A percentile compares a stretch with the other conserved stretches of the same genome.
These are phyloP conservation scores for Coprinopsis cinerea DNA, from an alignment of 768 basidiomycete genomes.

Conservation along the genomic window DNA sequence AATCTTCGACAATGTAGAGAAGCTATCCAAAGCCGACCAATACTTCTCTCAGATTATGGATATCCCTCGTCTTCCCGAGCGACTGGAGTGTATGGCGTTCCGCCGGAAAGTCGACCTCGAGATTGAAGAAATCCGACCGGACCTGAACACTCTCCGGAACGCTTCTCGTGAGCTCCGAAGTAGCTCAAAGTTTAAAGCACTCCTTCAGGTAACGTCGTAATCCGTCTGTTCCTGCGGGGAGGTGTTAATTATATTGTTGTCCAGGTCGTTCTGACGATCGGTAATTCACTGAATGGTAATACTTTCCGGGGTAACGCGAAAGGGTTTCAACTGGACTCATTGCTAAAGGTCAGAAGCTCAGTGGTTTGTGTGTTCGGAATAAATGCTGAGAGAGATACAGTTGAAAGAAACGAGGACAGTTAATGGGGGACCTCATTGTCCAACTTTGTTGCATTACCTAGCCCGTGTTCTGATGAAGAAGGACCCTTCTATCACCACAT, in stretches of 20 bases:
- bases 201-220: constrained; percentile 53
- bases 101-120: constrained; percentile 78
- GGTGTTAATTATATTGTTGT: neutral
- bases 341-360: constrained; percentile 78
- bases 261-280: constrained; percentile 68
- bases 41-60: constrained; percentile 74
- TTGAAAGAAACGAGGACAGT: constrained; percentile 79
- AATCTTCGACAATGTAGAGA: constrained; percentile 64
- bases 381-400: no score
- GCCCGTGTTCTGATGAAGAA: constrained; percentile 64
- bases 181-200: constrained; percentile 60
- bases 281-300: constrained; percentile 78
- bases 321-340: constrained; percentile 79
- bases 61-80: constrained; percentile 68
- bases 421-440: constrained; percentile 61
- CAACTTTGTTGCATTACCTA: constrained; percentile 89
- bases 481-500: constrained; percentile 59
- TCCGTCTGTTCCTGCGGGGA: neutral
- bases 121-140: constrained; percentile 77
- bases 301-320: constrained; percentile 78
- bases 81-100: constrained; percentile 80
- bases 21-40: constrained; percentile 78
- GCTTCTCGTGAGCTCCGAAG: constrained; percentile 65
- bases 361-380: no score
- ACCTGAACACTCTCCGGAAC: constrained; percentile 64